Percentiles rank a stretch among this genome's conserved stretches.
Conservation (phyloP, 2,329 filamentous ascomycete species). For the Aulographum hederae region DNA sequence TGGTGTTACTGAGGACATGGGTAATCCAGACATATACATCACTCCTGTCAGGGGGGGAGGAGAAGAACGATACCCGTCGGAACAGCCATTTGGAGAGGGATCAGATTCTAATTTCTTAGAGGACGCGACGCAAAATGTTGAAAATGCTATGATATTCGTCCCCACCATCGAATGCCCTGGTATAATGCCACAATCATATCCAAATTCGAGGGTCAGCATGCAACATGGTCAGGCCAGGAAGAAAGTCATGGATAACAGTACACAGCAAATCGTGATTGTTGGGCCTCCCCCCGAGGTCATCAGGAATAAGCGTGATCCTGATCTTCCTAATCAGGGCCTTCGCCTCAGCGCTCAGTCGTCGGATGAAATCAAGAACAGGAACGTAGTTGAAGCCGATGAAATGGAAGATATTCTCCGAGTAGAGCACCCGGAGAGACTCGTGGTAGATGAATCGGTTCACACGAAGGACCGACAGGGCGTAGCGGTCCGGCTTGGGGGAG, state of each 20-base stretch:
- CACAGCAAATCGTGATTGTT: constrained; percentile 17
- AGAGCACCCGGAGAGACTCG: constrained; percentile 19
- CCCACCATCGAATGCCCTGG: no score
- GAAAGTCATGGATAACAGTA: constrained; percentile 19
- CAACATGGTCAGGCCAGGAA: constrained; percentile 17
- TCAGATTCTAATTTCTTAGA: no score
- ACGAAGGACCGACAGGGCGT: constrained; percentile 17
- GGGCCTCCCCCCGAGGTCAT: constrained; percentile 10
- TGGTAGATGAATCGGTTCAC: constrained; percentile 19
- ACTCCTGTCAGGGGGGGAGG: no score
- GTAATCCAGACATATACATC: no score
- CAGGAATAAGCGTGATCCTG: constrained; percentile 17
- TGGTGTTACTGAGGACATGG: no score
- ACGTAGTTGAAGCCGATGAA: constrained; percentile 21
- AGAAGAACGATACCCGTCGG: no score
- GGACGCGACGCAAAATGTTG: no score
- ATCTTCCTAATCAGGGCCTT: constrained; percentile 18
- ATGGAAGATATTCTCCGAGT: constrained; percentile 20
- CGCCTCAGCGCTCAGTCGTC: constrained; percentile 18
- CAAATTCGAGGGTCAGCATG: constrained; percentile 14
- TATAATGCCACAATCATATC: constrained; percentile 2
- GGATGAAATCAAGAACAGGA: constrained; percentile 20
- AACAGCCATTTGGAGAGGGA: no score
- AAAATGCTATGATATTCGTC: no score
- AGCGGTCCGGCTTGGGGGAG: constrained; percentile 15